phyloP scores from a whole-genome alignment of 1,139 yeast genomes.

The Taiozyma onychis region DNA sequence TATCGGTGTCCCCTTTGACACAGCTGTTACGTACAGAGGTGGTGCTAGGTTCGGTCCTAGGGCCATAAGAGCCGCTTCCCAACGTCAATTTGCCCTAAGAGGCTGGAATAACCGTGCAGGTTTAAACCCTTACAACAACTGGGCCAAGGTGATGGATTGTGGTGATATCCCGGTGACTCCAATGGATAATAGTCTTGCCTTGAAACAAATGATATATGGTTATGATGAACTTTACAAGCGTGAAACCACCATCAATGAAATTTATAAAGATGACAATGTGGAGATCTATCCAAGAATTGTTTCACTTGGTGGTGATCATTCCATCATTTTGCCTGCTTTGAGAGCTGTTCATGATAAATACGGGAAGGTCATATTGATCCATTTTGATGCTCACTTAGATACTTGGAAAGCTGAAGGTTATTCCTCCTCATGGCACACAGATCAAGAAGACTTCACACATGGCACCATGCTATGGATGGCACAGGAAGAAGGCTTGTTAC shows the following conservation, averaged over 20 bases:
- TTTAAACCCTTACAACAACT: conserved; percentile 39
- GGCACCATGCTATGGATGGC: conserved; percentile 86
- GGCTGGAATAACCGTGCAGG: conserved; percentile 68
- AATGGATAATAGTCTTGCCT: conserved; percentile 65
- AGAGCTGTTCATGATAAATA: conserved; percentile 53
- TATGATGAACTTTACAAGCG: conserved; percentile 39
- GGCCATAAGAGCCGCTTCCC: conserved; percentile 68
- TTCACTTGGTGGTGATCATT: conserved; percentile 77
- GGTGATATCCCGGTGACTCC: conserved; percentile 82
- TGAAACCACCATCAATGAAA: conserved; percentile 13
- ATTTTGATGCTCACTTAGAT: conserved; percentile 76
- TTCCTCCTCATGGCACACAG: conserved; percentile 67
- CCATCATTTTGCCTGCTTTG: conserved; percentile 63
- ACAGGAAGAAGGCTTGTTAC: conserved; percentile 53
- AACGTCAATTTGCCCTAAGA: conserved; percentile 59
- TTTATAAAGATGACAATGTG: conserved; percentile 5
- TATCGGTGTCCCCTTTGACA: conserved; percentile 75
- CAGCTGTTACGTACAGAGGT: conserved; percentile 67
- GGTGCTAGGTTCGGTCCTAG: conserved; percentile 83
- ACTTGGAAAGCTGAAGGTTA: conserved; percentile 70
- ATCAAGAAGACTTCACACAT: conserved; percentile 61
- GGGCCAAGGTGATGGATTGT: conserved; percentile 72
- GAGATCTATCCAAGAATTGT: conserved; percentile 52
- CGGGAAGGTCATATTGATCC: conserved; percentile 57
- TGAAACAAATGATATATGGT: conserved; percentile 65